Percentiles rank a stretch among this genome's conserved stretches.
Conservation (phyloP, 73 alveolate genomes). For the Blepharisma japonicum region DNA sequence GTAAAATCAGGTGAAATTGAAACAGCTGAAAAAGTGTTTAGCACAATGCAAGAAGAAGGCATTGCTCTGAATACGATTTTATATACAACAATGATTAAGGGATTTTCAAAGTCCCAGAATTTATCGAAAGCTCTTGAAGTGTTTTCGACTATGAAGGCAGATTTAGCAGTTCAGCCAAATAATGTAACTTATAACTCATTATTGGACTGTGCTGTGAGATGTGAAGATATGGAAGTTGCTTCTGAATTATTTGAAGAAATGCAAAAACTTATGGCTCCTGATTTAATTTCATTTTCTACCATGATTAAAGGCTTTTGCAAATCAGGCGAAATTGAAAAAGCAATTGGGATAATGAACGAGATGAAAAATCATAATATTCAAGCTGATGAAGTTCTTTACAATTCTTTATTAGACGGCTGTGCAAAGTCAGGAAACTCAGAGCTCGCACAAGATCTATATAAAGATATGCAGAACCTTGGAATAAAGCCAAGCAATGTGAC, state of each 20-base stretch:
- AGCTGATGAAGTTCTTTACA: conserved; percentile 88
- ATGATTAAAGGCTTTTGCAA: conserved; percentile 86
- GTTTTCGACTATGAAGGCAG: conserved; percentile 73
- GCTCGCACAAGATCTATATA: conserved; percentile 78
- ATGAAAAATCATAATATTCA: conserved; percentile 51
- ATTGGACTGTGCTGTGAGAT: conserved; percentile 85
- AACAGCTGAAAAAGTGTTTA: conserved; percentile 79
- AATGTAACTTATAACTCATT: conserved; percentile 83
- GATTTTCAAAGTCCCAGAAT: conserved; percentile 68
- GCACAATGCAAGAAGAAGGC: conserved; percentile 68
- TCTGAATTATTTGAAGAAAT: conserved; percentile 74
- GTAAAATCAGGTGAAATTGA: conserved; percentile 74
- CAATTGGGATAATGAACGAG: conserved; percentile 62
- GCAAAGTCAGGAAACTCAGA: conserved; percentile 77
- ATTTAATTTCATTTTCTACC: conserved; percentile 84
- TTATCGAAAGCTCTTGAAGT: conserved; percentile 72
- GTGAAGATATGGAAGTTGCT: conserved; percentile 64
- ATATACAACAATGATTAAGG: conserved; percentile 88
- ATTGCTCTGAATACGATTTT: conserved; percentile 77
- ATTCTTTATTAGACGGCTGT: conserved; percentile 92
- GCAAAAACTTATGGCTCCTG: conserved; percentile 71
- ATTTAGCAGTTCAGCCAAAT: conserved; percentile 66
- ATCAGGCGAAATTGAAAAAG: conserved; percentile 66
- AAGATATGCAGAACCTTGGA: conserved; percentile 62
- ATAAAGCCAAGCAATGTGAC: conserved; percentile 86